Percentiles rank a stretch among this genome's conserved stretches.
These are phyloP conservation scores for Trypanosoma cruzi DNA, from an alignment of 208 protist genomes.

Conservation along the genomic window DNA sequence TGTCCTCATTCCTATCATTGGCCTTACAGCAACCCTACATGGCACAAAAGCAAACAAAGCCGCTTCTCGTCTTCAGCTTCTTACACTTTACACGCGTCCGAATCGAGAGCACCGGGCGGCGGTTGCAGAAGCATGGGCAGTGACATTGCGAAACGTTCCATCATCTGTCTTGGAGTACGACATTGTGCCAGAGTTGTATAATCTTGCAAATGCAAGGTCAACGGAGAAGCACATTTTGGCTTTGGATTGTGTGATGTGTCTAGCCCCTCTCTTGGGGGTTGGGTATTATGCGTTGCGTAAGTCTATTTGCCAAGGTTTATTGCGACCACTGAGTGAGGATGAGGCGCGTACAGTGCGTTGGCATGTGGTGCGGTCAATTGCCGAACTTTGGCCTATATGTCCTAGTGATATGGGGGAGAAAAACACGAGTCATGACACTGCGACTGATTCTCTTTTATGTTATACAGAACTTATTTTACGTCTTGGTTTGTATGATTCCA, in stretches of 20 bases:
- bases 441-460: slow-evolving; percentile 3
- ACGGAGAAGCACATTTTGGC: slow-evolving; percentile 59
- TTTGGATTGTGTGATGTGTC: slow-evolving; percentile 48
- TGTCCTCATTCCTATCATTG: slow-evolving; percentile 61
- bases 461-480: slow-evolving; percentile 54
- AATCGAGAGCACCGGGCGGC: slow-evolving; percentile 36
- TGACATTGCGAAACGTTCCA: slow-evolving; percentile 32
- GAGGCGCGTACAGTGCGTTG: slow-evolving; percentile 50
- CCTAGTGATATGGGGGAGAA: neutral
- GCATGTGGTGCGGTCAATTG: slow-evolving; percentile 55
- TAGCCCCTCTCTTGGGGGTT: slow-evolving; percentile 37
- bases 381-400: slow-evolving; percentile 40
- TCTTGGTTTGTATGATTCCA: slow-evolving; percentile 54
- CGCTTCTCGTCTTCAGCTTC: slow-evolving; percentile 45
- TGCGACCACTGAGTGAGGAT: slow-evolving; percentile 70
- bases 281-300: slow-evolving; percentile 35
- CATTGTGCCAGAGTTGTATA: slow-evolving; percentile 68
- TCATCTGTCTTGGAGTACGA: slow-evolving; percentile 49
- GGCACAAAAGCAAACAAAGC: slow-evolving; percentile 33
- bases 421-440: neutral
- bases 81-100: slow-evolving; percentile 63
- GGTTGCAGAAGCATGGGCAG: slow-evolving; percentile 55
- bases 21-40: slow-evolving; percentile 37
- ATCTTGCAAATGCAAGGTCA: slow-evolving; percentile 48
- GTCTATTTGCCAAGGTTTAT: slow-evolving; percentile 57